These are phyloP conservation scores for Penicillium polonicum DNA, from an alignment of 2,329 filamentous ascomycete genomes.

Conservation along the genomic window DNA sequence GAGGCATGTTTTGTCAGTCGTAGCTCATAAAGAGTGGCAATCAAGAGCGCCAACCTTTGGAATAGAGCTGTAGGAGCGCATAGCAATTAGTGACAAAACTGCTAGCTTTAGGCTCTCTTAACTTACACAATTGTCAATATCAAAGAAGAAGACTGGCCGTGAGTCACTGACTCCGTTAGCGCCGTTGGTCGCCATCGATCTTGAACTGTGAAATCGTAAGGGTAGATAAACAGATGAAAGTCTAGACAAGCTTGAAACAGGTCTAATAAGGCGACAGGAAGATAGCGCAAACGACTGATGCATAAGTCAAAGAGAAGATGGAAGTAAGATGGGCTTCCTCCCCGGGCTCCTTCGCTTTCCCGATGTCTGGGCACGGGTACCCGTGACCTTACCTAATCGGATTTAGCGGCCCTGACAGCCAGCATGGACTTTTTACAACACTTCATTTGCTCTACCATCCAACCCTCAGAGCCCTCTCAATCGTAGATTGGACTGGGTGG, in stretches of 20 bases:
- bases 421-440: constrained; percentile 12
- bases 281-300: constrained; percentile 14
- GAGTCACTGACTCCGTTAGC: constrained; percentile 30
- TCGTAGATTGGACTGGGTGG: constrained; percentile 9
- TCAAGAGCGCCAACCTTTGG: constrained; percentile 61
- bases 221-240: not conserved
- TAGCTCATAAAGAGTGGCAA: not conserved
- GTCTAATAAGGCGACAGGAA: constrained; percentile 6
- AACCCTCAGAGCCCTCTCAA: constrained; percentile 4
- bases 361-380: not conserved
- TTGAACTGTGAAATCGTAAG: constrained; percentile 8
- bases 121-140: constrained; percentile 92
- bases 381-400: constrained; percentile 22
- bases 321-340: not conserved
- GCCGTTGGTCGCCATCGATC: constrained; percentile 26
- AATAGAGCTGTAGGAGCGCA: constrained; percentile 63
- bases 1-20: constrained; percentile 14
- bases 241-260: constrained; percentile 2
- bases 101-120: not conserved
- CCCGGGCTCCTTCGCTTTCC: not conserved
- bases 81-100: not conserved
- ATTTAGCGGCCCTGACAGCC: constrained; percentile 8
- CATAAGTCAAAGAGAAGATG: constrained; percentile 14
- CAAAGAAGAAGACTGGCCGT: constrained; percentile 69
- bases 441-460: constrained; percentile 12